phyloP scores from a whole-genome alignment of 768 basidiomycete genomes.

The Pisolithus sp. region DNA sequence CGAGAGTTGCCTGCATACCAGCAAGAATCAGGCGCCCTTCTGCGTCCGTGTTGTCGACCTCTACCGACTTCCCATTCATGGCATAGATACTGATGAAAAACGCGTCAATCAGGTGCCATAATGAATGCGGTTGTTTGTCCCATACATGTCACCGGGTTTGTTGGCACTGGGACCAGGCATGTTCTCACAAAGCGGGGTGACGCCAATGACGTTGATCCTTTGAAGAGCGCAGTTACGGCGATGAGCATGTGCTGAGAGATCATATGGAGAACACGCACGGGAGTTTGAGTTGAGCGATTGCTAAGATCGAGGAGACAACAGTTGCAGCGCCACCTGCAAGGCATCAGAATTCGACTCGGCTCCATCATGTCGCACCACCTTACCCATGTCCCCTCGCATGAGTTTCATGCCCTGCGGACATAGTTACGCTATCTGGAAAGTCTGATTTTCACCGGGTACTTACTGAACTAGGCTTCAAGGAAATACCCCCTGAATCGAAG shows the following conservation, averaged over 20 bases:
- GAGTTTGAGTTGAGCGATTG: slow-evolving; percentile 75
- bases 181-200: slow-evolving; percentile 79
- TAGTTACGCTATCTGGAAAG: not conserved
- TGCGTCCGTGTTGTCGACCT: slow-evolving; percentile 85
- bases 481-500: slow-evolving; percentile 86
- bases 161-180: slow-evolving; percentile 62
- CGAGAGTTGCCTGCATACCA: slow-evolving; percentile 32
- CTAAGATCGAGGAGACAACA: slow-evolving; percentile 64
- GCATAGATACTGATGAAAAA: slow-evolving; percentile 53
- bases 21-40: slow-evolving; percentile 75
- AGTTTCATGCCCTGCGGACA: slow-evolving; percentile 65
- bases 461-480: slow-evolving; percentile 69
- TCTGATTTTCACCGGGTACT: slow-evolving; percentile 16
- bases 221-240: not conserved
- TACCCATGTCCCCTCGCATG: slow-evolving; percentile 87
- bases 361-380: not conserved
- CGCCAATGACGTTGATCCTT: slow-evolving; percentile 69
- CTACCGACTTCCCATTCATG: slow-evolving; percentile 84
- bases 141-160: slow-evolving; percentile 83
- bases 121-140: not conserved
- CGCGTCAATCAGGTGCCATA: not conserved
- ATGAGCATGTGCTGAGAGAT: not conserved
- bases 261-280: slow-evolving; percentile 45
- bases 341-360: not conserved
- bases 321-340: slow-evolving; percentile 67